Percentiles rank a stretch among this genome's conserved stretches.
These are phyloP conservation scores for Phaffomyces opuntiae DNA, from an alignment of 805 yeast species.

Conservation along the genomic window DNA sequence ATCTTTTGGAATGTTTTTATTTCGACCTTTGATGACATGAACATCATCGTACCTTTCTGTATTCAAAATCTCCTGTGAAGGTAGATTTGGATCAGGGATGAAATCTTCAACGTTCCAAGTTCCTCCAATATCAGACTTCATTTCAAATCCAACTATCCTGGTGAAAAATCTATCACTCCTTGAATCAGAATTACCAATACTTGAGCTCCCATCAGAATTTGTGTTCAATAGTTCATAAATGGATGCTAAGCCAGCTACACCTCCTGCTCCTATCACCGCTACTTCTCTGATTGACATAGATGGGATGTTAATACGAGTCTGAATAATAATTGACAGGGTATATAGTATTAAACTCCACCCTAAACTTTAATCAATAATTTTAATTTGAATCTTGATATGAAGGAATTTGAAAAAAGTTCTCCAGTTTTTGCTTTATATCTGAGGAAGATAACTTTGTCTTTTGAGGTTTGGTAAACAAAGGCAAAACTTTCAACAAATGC, in stretches of 20 bases:
- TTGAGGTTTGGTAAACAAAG: no score
- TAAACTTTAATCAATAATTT: no score
- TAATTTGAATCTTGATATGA: no score
- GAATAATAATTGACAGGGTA: no score
- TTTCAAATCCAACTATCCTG: slow-evolving; percentile 38
- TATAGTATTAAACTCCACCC: no score
- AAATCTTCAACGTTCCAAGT: slow-evolving; percentile 31
- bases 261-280: slow-evolving; percentile 37
- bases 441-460: no score
- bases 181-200: slow-evolving; percentile 9
- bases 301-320: no score
- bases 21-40: slow-evolving; percentile 20
- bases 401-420: no score
- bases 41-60: slow-evolving; percentile 29
- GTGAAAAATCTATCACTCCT: slow-evolving; percentile 21
- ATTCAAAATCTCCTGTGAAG: slow-evolving; percentile 27
- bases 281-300: slow-evolving; percentile 19
- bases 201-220: slow-evolving; percentile 23
- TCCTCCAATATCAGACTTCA: slow-evolving; percentile 37
- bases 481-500: no score
- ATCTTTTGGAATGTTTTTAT: slow-evolving; percentile 9
- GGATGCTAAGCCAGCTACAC: slow-evolving; percentile 31
- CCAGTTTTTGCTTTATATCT: no score
- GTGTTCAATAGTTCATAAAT: slow-evolving; percentile 28
- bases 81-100: slow-evolving; percentile 16